phyloP scores from a whole-genome alignment of 129 eudicot species.

The Saussurea involucrata region DNA sequence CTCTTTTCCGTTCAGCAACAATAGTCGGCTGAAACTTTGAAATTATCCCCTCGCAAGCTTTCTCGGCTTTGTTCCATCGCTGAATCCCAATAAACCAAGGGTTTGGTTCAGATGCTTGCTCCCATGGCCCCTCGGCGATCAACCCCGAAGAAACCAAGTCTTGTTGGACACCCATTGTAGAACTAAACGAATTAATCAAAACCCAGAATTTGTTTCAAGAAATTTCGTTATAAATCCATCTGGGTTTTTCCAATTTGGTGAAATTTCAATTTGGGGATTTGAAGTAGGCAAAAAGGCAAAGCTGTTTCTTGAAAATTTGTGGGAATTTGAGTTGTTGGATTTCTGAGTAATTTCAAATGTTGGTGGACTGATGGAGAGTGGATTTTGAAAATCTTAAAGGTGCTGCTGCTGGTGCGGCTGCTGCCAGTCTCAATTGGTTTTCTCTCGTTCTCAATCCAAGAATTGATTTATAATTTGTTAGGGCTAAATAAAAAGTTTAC shows the following conservation, averaged over 20 bases:
- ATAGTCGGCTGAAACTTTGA: constrained; percentile 58
- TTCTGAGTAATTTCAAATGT: constrained; percentile 9
- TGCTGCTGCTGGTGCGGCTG: constrained; percentile 13
- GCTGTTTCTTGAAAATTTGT: background rate
- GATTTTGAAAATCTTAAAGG: constrained; percentile 11
- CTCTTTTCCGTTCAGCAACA: constrained; percentile 59
- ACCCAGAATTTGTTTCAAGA: constrained; percentile 8
- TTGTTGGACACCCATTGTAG: constrained; percentile 22
- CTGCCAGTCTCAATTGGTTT: background rate
- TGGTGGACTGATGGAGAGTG: background rate
- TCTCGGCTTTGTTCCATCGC: constrained; percentile 64
- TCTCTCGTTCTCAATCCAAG: background rate
- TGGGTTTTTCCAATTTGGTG: constrained; percentile 11
- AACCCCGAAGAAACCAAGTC: constrained; percentile 11
- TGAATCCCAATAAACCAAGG: constrained; percentile 32
- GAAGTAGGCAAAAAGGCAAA: background rate
- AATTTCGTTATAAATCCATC: constrained; percentile 8
- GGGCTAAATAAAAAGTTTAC: background rate
- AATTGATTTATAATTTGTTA: background rate
- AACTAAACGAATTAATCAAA: constrained; percentile 3
- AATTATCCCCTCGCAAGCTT: constrained; percentile 46
- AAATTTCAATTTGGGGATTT: background rate
- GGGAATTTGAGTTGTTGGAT: background rate
- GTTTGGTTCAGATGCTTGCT: background rate
- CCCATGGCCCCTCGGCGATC: constrained; percentile 10